These are phyloP conservation scores for Clonostachys rhizophaga DNA, from an alignment of 2,329 filamentous ascomycete species.

Conservation along the genomic window DNA sequence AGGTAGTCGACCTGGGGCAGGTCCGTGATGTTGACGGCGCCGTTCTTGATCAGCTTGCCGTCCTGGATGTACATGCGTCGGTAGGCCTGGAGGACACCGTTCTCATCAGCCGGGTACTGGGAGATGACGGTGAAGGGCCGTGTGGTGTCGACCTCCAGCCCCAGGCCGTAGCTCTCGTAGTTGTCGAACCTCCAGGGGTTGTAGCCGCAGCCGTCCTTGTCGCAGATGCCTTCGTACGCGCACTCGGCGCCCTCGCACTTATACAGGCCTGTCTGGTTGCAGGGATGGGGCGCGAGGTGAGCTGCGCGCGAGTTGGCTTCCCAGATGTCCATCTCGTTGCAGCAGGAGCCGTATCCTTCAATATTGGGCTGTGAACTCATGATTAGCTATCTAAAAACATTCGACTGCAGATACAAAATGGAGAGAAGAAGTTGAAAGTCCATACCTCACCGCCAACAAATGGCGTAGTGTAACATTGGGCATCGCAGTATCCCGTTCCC, in stretches of 20 bases:
- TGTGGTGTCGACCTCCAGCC: conserved; percentile 25
- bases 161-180: conserved; percentile 23
- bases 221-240: conserved; percentile 29
- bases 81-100: conserved; percentile 34
- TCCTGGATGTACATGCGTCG: conserved; percentile 44
- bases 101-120: conserved; percentile 35
- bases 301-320: conserved; percentile 43
- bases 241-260: conserved; percentile 36
- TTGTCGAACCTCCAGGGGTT: conserved; percentile 30
- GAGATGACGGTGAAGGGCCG: conserved; percentile 40
- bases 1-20: conserved; percentile 25
- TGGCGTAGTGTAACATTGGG: conserved; percentile 46
- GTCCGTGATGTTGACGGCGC: conserved; percentile 17
- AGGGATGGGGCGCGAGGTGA: conserved; percentile 42
- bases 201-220: conserved; percentile 36
- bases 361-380: conserved; percentile 29
- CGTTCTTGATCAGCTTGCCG: conserved; percentile 40
- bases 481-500: conserved; percentile 61
- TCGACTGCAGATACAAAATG: background rate
- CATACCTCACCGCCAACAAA: conserved; percentile 46
- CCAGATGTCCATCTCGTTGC: conserved; percentile 52
- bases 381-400: background rate
- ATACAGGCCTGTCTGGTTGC: conserved; percentile 35
- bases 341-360: conserved; percentile 39
- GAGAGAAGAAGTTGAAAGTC: background rate